phyloP scores from a whole-genome alignment of 805 yeast species.

The Ogataea salicorniae region DNA sequence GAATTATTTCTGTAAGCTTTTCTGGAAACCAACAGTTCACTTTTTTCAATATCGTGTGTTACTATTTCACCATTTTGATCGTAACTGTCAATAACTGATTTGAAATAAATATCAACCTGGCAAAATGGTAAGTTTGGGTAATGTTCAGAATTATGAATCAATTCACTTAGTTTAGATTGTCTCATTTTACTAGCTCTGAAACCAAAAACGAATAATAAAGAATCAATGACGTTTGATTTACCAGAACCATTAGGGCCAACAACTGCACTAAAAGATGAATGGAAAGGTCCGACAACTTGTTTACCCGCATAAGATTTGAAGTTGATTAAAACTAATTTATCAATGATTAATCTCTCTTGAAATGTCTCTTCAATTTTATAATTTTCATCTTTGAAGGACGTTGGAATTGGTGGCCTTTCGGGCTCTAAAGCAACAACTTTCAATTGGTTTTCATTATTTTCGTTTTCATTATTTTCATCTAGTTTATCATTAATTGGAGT shows the following conservation, averaged over 20 bases:
- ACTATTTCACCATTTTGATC: constrained; percentile 23
- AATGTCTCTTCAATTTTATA: constrained; percentile 6
- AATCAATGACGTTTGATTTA: constrained; percentile 96
- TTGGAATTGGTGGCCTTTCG: background rate
- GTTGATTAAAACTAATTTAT: constrained; percentile 67
- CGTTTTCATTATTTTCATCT: too few species aligned
- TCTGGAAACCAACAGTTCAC: constrained; percentile 69
- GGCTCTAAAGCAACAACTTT: background rate
- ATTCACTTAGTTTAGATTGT: constrained; percentile 86
- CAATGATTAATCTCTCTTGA: constrained; percentile 61
- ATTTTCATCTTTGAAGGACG: background rate
- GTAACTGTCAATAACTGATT: constrained; percentile 57
- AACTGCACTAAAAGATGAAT: constrained; percentile 89
- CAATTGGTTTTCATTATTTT: too few species aligned
- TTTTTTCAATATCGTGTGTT: constrained; percentile 43
- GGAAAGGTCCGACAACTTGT: constrained; percentile 92
- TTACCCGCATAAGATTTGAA: constrained; percentile 95
- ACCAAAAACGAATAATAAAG: constrained; percentile 95
- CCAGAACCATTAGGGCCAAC: constrained; percentile 99
- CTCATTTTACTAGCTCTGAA: constrained; percentile 96
- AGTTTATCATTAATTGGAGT: background rate
- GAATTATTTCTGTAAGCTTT: constrained; percentile 71
- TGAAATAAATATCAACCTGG: constrained; percentile 87
- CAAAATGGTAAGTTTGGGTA: constrained; percentile 66
- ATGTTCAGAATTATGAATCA: constrained; percentile 85